These are phyloP conservation scores for Vigna nakashimae DNA, from an alignment of 306 rosid species.

Conservation along the genomic window DNA sequence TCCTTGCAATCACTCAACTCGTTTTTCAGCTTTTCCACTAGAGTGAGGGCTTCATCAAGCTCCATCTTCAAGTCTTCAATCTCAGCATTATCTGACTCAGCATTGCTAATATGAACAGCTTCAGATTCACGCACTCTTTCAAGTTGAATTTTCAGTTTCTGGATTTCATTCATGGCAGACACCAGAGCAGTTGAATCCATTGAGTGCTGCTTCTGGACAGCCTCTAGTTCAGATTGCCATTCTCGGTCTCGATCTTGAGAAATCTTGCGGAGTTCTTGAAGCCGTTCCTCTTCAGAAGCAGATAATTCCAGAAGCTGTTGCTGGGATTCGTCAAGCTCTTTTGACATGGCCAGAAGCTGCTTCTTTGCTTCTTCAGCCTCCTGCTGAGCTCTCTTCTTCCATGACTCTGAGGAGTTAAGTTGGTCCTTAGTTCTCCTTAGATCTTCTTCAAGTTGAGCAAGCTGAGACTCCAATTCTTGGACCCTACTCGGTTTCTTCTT, in stretches of 20 bases:
- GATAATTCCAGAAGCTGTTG: conserved; percentile 75
- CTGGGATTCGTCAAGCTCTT: conserved; percentile 74
- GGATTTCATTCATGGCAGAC: conserved; percentile 85
- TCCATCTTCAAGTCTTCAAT: conserved; percentile 66
- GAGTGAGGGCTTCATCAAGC: conserved; percentile 65
- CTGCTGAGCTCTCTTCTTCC: conserved; percentile 65
- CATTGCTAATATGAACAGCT: conserved; percentile 58
- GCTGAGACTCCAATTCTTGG: conserved; percentile 72
- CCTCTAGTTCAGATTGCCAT: conserved; percentile 95
- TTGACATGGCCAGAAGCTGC: conserved; percentile 59
- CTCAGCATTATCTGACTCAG: conserved; percentile 67
- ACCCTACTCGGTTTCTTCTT: conserved; percentile 66
- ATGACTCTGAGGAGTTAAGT: conserved; percentile 65
- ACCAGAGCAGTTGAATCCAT: conserved; percentile 80
- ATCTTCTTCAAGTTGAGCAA: conserved; percentile 76
- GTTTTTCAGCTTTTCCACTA: conserved; percentile 66
- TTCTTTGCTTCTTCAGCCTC: conserved; percentile 83
- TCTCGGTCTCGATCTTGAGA: conserved; percentile 92
- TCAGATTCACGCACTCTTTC: conserved; percentile 69
- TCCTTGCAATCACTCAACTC: conserved; percentile 70
- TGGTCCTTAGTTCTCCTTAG: conserved; percentile 75
- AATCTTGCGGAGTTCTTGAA: conserved; percentile 72
- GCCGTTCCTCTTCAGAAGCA: conserved; percentile 76
- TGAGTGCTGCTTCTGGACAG: conserved; percentile 85
- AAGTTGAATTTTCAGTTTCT: conserved; percentile 80